phyloP scores from a whole-genome alignment of 352 stramenopile genomes.

The Phytophthora colocasiae region DNA sequence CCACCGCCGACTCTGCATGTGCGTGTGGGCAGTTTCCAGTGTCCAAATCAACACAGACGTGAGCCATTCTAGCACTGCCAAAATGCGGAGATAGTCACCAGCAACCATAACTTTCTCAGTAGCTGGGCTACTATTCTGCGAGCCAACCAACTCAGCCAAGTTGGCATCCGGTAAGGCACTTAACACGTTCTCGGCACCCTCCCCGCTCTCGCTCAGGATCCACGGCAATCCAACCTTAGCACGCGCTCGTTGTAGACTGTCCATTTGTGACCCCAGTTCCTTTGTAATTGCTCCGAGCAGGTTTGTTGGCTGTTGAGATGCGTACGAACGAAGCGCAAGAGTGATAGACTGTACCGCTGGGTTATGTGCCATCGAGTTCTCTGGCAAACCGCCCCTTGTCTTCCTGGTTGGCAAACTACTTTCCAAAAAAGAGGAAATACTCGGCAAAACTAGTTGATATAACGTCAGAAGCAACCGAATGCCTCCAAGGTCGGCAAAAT shows the following conservation, averaged over 20 bases:
- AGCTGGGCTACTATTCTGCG: slow-evolving; percentile 20
- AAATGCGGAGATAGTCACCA: slow-evolving; percentile 70
- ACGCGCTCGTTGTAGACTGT: slow-evolving; percentile 47
- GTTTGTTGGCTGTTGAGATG: slow-evolving; percentile 86
- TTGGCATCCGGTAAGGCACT: slow-evolving; percentile 68
- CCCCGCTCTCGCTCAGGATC: slow-evolving; percentile 52
- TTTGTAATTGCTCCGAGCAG: slow-evolving; percentile 75
- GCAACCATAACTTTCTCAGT: slow-evolving; percentile 51
- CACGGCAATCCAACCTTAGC: slow-evolving; percentile 50
- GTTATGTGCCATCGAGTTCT: slow-evolving; percentile 75
- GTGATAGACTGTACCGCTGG: slow-evolving; percentile 90
- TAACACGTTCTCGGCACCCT: slow-evolving; percentile 67
- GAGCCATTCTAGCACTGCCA: slow-evolving; percentile 84
- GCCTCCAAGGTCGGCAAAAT: slow-evolving; percentile 93
- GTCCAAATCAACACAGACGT: slow-evolving; percentile 80
- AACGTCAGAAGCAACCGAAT: slow-evolving; percentile 91
- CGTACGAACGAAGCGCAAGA: slow-evolving; percentile 89
- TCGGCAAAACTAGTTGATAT: slow-evolving; percentile 90
- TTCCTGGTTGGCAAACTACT: slow-evolving; percentile 45
- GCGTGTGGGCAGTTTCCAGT: slow-evolving; percentile 72
- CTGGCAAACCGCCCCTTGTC: slow-evolving; percentile 5
- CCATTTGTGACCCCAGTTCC: slow-evolving; percentile 65
- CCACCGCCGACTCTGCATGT: slow-evolving; percentile 79
- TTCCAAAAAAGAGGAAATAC: slow-evolving; percentile 80
- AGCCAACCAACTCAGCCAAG: slow-evolving; percentile 49